Percentiles rank a stretch among this genome's conserved stretches.
Conservation (phyloP, 352 stramenopile genomes). For the Globisporangium okanoganense region DNA sequence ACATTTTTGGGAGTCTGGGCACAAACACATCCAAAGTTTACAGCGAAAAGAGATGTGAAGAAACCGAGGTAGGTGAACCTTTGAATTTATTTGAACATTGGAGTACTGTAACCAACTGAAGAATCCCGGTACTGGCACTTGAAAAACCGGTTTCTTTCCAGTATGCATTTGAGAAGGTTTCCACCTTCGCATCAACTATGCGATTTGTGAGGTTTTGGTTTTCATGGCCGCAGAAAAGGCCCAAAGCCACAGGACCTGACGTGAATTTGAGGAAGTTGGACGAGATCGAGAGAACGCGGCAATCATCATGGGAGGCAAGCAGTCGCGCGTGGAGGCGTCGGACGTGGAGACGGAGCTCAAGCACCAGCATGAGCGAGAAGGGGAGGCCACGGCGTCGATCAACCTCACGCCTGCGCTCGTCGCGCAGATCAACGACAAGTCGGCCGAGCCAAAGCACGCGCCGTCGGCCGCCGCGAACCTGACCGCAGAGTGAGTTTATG, state of each 20-base stretch:
- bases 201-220: neutral
- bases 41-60: neutral
- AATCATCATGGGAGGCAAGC: conserved; percentile 66
- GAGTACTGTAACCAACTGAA: no score
- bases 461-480: conserved; percentile 14
- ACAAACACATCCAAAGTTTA: neutral
- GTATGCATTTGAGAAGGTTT: no score
- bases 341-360: conserved; percentile 54
- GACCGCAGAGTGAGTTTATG: conserved; percentile 39
- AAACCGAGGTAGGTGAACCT: neutral
- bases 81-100: no score
- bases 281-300: neutral
- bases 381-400: conserved; percentile 51
- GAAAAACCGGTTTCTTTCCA: no score
- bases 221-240: conserved; percentile 11
- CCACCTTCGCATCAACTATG: no score
- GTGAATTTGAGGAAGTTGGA: neutral
- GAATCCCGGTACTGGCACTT: no score
- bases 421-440: conserved; percentile 60
- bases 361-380: conserved; percentile 35
- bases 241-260: neutral
- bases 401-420: conserved; percentile 65
- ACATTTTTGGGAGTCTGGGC: neutral
- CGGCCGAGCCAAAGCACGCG: conserved; percentile 16
- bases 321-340: conserved; percentile 67